A percentile compares a stretch with the other conserved stretches of the same genome.
phyloP scores from a whole-genome alignment of 805 yeast genomes.

The Yarrowia osloensis region DNA sequence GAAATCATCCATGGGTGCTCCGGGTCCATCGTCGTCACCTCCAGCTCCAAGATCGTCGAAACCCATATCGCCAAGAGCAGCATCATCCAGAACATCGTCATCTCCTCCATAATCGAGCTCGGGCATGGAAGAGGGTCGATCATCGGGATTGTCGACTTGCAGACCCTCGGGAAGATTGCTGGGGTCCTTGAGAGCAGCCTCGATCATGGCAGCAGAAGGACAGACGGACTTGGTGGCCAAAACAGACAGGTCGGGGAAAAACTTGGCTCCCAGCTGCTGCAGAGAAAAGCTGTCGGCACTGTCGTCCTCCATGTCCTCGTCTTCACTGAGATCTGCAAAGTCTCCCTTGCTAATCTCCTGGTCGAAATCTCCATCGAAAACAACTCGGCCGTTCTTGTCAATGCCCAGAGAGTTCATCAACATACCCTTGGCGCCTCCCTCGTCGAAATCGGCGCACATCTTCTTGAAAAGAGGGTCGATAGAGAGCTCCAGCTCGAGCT shows the following conservation, averaged over 20 bases:
- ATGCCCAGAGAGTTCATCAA: slow-evolving; percentile 54
- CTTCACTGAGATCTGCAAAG: slow-evolving; percentile 40
- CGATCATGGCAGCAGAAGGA: slow-evolving; percentile 67
- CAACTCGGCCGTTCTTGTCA: slow-evolving; percentile 59
- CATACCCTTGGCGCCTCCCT: slow-evolving; percentile 48
- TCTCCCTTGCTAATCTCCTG: slow-evolving; percentile 35
- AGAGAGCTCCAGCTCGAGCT: slow-evolving; percentile 44
- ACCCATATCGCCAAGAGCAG: slow-evolving; percentile 32
- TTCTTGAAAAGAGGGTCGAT: slow-evolving; percentile 48
- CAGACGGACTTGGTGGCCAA: slow-evolving; percentile 50
- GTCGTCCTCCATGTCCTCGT: slow-evolving; percentile 34
- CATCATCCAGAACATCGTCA: slow-evolving; percentile 35
- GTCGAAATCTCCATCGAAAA: slow-evolving; percentile 62
- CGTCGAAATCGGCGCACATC: slow-evolving; percentile 51
- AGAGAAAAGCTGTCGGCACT: slow-evolving; percentile 34
- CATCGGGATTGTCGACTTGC: background rate
- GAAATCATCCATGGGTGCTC: background rate
- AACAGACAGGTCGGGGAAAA: slow-evolving; percentile 36
- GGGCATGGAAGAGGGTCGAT: slow-evolving; percentile 23
- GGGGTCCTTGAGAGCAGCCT: slow-evolving; percentile 53
- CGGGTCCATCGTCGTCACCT: background rate
- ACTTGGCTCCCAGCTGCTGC: slow-evolving; percentile 34
- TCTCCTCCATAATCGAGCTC: slow-evolving; percentile 35
- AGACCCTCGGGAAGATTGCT: slow-evolving; percentile 43
- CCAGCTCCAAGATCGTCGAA: slow-evolving; percentile 26